phyloP scores from a whole-genome alignment of 257 asterid species.

The Capsicum rhomboideum region DNA sequence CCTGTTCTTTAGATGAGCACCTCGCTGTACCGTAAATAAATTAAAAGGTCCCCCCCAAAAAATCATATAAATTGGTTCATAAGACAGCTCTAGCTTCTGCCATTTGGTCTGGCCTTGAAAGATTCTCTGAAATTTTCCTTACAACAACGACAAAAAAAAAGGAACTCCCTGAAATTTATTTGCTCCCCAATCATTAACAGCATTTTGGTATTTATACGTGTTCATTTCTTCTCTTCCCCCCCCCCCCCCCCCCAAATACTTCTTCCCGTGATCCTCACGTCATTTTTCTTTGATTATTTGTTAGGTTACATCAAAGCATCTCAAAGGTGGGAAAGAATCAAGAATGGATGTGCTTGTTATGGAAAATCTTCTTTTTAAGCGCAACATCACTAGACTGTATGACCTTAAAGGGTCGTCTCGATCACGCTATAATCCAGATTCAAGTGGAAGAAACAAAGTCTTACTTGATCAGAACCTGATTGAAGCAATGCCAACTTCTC shows the following conservation, averaged over 20 bases:
- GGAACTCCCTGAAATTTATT: not conserved
- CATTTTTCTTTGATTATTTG: conserved; percentile 7
- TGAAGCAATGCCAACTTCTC: conserved; percentile 97
- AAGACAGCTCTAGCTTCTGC: not conserved
- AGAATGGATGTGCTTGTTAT: conserved; percentile 89
- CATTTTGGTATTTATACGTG: not conserved
- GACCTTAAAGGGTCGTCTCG: conserved; percentile 96
- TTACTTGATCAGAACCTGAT: conserved; percentile 89
- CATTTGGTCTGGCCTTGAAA: not conserved
- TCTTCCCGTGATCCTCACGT: not conserved
- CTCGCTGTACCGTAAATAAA: not conserved
- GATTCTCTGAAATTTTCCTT: not conserved
- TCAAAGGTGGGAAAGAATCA: conserved; percentile 84
- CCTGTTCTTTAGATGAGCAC: not conserved
- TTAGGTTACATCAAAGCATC: conserved; percentile 73
- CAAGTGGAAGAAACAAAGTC: conserved; percentile 84
- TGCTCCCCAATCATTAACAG: not conserved
- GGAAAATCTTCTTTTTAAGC: conserved; percentile 90
- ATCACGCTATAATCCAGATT: conserved; percentile 83
- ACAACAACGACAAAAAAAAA: not conserved
- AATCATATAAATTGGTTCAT: not conserved
- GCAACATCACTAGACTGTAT: conserved; percentile 69
- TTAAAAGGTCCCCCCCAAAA: not conserved
- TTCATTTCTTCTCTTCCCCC: not conserved
- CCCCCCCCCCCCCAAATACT: not conserved